Percentiles rank a stretch among this genome's conserved stretches.
Conservation (phyloP, 2,329 filamentous ascomycete genomes). For the Didymella keratinophila region DNA sequence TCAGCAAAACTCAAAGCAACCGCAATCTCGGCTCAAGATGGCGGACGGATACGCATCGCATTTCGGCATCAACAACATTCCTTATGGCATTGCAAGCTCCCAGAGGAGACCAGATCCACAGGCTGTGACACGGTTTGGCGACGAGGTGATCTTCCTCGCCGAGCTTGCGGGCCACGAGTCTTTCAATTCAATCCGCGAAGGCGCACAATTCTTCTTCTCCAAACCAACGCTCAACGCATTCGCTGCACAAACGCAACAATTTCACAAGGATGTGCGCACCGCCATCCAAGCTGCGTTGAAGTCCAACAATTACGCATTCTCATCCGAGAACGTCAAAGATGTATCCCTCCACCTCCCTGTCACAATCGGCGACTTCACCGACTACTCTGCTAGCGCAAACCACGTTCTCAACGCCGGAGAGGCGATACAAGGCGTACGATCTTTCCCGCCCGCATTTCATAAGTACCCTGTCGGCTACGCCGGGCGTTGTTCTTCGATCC, state of each 20-base stretch:
- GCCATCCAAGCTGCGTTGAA: conserved; percentile 50
- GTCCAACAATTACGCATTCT: conserved; percentile 23
- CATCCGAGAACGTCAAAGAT: conserved; percentile 47
- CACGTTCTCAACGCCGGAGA: conserved; percentile 62
- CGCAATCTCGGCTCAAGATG: conserved; percentile 22
- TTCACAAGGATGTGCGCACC: conserved; percentile 52
- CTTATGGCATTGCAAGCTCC: conserved; percentile 44
- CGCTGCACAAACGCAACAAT: conserved; percentile 54
- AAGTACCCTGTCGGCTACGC: conserved; percentile 60
- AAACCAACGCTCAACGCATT: conserved; percentile 58
- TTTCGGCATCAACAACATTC: conserved; percentile 44
- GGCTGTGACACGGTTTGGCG: conserved; percentile 60
- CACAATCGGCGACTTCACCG: conserved; percentile 63
- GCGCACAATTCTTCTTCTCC: conserved; percentile 39
- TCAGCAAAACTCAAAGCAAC: not conserved
- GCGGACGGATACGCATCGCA: conserved; percentile 36
- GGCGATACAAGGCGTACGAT: conserved; percentile 34
- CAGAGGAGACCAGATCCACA: conserved; percentile 43
- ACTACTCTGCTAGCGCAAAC: conserved; percentile 64
- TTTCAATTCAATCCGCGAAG: conserved; percentile 36
- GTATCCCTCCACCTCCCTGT: conserved; percentile 64
- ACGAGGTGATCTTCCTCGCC: conserved; percentile 62
- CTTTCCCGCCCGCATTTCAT: conserved; percentile 39
- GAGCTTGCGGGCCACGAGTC: conserved; percentile 49
- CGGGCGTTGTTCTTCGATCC: conserved; percentile 63